Percentiles rank a stretch among this genome's conserved stretches.
Conservation (phyloP, 2,329 filamentous ascomycete species). For the Apiospora hydei region DNA sequence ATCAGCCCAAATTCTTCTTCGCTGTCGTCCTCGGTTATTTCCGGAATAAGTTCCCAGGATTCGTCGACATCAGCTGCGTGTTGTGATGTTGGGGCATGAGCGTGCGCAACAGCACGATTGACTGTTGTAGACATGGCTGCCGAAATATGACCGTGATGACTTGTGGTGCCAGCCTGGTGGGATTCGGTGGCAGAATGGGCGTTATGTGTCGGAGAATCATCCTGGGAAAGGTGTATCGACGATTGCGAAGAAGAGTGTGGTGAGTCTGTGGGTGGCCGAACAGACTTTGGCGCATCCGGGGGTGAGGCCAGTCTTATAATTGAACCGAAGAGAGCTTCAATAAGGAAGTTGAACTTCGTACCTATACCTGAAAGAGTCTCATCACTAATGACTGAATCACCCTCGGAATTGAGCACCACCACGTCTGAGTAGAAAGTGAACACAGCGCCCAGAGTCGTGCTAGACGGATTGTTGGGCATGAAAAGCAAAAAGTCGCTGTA, state of each 20-base stretch:
- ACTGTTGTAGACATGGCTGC: conserved; percentile 10
- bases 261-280: conserved; percentile 39
- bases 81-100: conserved; percentile 31
- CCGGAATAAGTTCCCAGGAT: conserved; percentile 32
- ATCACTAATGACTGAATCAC: conserved; percentile 91
- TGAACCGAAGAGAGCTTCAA: conserved; percentile 77
- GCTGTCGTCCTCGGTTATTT: conserved; percentile 45
- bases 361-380: conserved; percentile 92
- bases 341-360: conserved; percentile 76
- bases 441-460: conserved; percentile 79
- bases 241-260: not conserved
- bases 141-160: not conserved
- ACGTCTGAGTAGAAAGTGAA: conserved; percentile 91
- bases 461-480: conserved; percentile 70
- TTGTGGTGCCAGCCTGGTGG: not conserved
- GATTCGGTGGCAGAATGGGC: not conserved
- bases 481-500: conserved; percentile 90
- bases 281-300: conserved; percentile 35
- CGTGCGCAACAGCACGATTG: conserved; percentile 5
- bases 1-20: conserved; percentile 63
- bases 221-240: not conserved
- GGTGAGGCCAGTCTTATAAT: conserved; percentile 72
- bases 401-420: conserved; percentile 89
- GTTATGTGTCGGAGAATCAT: not conserved
- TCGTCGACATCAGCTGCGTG: conserved; percentile 30